phyloP scores from a whole-genome alignment of 2,329 filamentous ascomycete genomes.

The Cyanodermella asteris region DNA sequence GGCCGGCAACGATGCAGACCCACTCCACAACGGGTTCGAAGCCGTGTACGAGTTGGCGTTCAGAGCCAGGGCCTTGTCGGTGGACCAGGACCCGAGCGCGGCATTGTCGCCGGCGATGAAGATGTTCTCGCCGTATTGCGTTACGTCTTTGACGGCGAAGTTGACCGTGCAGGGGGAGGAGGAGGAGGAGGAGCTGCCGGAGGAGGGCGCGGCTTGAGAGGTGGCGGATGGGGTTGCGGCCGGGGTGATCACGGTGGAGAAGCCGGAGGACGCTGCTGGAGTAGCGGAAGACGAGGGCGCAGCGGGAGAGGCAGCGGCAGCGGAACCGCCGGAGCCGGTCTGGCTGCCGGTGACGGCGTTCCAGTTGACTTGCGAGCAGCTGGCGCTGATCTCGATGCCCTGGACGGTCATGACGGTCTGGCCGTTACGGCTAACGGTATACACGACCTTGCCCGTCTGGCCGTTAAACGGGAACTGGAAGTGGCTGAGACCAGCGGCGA shows the following conservation, averaged over 20 bases:
- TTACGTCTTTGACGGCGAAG: constrained; percentile 37
- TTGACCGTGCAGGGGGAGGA: constrained; percentile 29
- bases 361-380: no score
- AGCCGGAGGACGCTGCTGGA: constrained; percentile 10
- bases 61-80: constrained; percentile 30
- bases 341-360: no score
- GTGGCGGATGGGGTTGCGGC: constrained; percentile 6
- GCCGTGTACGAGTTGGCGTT: constrained; percentile 36
- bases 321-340: no score
- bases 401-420: no score
- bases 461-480: no score
- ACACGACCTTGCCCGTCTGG: no score
- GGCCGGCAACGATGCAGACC: constrained; percentile 30
- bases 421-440: no score
- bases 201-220: constrained; percentile 8
- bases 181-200: constrained; percentile 6
- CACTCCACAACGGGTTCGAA: constrained; percentile 39
- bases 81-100: constrained; percentile 41
- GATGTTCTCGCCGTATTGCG: constrained; percentile 39
- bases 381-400: no score
- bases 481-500: no score
- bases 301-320: no score
- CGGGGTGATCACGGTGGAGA: constrained; percentile 4
- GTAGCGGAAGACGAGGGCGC: no score
- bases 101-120: constrained; percentile 39